Evolutionary conservation across 2,329 filamentous ascomycete species (phyloP).

Genomic region (Curvularia eragrostidis): DNA sequence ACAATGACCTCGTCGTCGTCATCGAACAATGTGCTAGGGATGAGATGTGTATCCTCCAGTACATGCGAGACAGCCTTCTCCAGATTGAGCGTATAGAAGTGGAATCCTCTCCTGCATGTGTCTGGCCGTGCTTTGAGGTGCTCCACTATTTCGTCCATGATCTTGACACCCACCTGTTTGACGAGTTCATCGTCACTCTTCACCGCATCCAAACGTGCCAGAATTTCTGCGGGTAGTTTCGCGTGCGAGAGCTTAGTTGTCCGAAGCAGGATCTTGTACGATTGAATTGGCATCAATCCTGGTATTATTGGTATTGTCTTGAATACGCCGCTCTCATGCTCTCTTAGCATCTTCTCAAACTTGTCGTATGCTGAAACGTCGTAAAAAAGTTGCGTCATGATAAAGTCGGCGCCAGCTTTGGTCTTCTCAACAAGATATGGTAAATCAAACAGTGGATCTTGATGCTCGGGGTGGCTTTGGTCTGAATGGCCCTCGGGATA

Average conservation of each 20-base stretch:
- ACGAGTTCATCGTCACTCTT: slow-evolving; percentile 82
- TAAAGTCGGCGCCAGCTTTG: slow-evolving; percentile 90
- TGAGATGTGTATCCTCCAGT: slow-evolving; percentile 82
- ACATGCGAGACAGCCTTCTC: slow-evolving; percentile 97
- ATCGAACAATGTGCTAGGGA: slow-evolving; percentile 61
- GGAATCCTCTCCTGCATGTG: slow-evolving; percentile 69
- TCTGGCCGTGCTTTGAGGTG: slow-evolving; percentile 71
- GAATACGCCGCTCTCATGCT: slow-evolving; percentile 84
- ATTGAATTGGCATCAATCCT: slow-evolving; percentile 96
- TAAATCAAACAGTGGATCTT: slow-evolving; percentile 71
- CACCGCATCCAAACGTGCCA: slow-evolving; percentile 73
- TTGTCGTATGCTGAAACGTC: slow-evolving; percentile 80
- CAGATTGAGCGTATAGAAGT: slow-evolving; percentile 96
- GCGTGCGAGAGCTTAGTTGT: slow-evolving; percentile 96
- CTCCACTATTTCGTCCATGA: slow-evolving; percentile 83
- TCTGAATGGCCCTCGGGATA: slow-evolving; percentile 97
- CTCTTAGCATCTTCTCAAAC: slow-evolving; percentile 78
- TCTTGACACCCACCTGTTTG: slow-evolving; percentile 79
- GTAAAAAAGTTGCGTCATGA: slow-evolving; percentile 99
- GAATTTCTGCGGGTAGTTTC: slow-evolving; percentile 73
- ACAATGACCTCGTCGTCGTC: slow-evolving; percentile 56
- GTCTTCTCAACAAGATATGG: slow-evolving; percentile 91
- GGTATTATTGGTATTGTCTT: slow-evolving; percentile 89
- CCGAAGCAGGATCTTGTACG: slow-evolving; percentile 91
- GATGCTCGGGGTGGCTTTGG: slow-evolving; percentile 83